phyloP scores from a whole-genome alignment of 2,329 filamentous ascomycete genomes.

The Diaporthe sp. region DNA sequence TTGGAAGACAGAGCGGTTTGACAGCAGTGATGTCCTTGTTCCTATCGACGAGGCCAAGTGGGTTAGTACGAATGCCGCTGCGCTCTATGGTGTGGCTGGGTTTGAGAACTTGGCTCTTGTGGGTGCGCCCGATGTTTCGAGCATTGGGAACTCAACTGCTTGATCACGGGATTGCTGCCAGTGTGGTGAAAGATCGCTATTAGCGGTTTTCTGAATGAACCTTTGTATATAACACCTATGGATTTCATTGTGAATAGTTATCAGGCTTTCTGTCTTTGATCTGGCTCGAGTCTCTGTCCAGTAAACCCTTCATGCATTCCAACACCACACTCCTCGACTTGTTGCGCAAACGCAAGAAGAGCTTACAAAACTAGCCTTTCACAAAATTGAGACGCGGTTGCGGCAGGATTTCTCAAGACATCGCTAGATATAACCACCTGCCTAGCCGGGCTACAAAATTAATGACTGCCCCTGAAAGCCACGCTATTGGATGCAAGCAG shows the following conservation, averaged over 20 bases:
- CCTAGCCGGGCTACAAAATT: not conserved
- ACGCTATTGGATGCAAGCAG: not conserved
- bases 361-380: not conserved
- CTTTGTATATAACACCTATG: not conserved
- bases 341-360: not conserved
- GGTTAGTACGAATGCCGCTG: conserved; percentile 68
- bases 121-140: not conserved
- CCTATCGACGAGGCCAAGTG: conserved; percentile 68
- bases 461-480: not conserved
- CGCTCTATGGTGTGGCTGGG: conserved; percentile 68
- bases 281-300: not conserved
- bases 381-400: too few species aligned
- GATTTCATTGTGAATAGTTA: not conserved
- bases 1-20: conserved; percentile 55
- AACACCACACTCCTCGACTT: too few species aligned
- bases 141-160: not conserved
- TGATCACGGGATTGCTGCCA: not conserved
- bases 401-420: not conserved
- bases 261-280: not conserved
- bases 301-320: not conserved
- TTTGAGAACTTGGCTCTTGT: conserved; percentile 66
- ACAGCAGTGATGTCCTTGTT: conserved; percentile 57
- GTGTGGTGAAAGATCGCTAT: too few species aligned
- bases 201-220: too few species aligned
- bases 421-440: not conserved